phyloP scores from a whole-genome alignment of 1,284 basidiomycete genomes.

The Tetrapyrgos nigripes region DNA sequence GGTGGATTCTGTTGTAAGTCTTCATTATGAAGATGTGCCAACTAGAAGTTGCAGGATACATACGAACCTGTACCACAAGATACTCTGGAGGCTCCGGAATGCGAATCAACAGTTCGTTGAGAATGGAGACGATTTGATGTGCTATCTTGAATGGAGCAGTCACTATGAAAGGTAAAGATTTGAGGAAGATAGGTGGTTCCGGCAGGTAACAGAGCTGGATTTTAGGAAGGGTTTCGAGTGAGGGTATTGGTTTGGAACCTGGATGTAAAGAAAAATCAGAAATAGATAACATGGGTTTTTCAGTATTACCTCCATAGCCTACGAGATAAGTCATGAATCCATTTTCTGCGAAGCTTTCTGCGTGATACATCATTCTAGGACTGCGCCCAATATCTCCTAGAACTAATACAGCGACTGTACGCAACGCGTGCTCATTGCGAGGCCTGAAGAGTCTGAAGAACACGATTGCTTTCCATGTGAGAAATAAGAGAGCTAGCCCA shows the following conservation, averaged over 20 bases:
- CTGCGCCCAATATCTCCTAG: slow-evolving; percentile 96
- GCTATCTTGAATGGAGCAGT: slow-evolving; percentile 84
- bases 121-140: slow-evolving; percentile 70
- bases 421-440: slow-evolving; percentile 51
- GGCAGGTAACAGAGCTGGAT: slow-evolving; percentile 73
- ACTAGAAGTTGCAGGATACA: background rate
- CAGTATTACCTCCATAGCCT: slow-evolving; percentile 73
- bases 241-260: slow-evolving; percentile 81
- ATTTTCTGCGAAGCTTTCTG: slow-evolving; percentile 86
- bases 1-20: slow-evolving; percentile 84
- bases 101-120: slow-evolving; percentile 65
- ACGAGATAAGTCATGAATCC: slow-evolving; percentile 85
- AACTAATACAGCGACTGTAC: slow-evolving; percentile 87
- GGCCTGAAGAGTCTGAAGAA: slow-evolving; percentile 34
- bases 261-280: background rate
- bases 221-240: slow-evolving; percentile 67
- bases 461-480: slow-evolving; percentile 36
- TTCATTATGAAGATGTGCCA: slow-evolving; percentile 5
- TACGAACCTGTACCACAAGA: slow-evolving; percentile 86
- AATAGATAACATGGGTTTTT: background rate
- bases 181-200: slow-evolving; percentile 65
- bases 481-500: slow-evolving; percentile 28
- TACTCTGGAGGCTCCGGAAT: slow-evolving; percentile 81
- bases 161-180: slow-evolving; percentile 73
- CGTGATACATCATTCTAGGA: slow-evolving; percentile 99